A percentile compares a stretch with the other conserved stretches of the same genome.
Evolutionary conservation across 2,329 filamentous ascomycete genomes (phyloP).

Genomic region (Talaromyces verruculosus): DNA sequence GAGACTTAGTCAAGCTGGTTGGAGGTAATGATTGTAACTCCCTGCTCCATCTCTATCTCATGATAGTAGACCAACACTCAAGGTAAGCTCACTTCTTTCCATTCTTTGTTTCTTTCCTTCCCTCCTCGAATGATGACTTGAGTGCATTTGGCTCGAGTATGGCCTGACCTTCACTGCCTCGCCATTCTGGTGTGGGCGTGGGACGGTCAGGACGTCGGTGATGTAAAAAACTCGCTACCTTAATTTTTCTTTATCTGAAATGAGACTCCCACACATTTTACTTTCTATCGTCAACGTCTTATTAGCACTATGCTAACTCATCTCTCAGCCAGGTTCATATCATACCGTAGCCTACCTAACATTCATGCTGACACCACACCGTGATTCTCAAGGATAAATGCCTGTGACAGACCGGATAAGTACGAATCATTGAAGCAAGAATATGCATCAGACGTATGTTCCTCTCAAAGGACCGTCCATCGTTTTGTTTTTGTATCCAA

Average conservation of each 20-base stretch:
- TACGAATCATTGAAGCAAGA: constrained; percentile 77
- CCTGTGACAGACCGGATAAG: constrained; percentile 89
- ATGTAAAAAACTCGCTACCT: constrained; percentile 99
- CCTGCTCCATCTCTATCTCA: constrained; percentile 35
- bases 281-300: neutral
- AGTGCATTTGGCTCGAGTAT: constrained; percentile 99
- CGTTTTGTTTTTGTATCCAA: constrained; percentile 27
- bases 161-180: constrained; percentile 59
- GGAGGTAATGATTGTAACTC: constrained; percentile 71
- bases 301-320: constrained; percentile 18
- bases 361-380: constrained; percentile 11
- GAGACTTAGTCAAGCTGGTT: constrained; percentile 83
- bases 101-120: constrained; percentile 23
- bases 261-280: constrained; percentile 16
- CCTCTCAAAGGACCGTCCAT: constrained; percentile 33
- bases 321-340: constrained; percentile 24
- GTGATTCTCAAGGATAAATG: constrained; percentile 70
- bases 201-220: constrained; percentile 72
- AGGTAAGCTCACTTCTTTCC: constrained; percentile 8
- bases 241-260: constrained; percentile 81
- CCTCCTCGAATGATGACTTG: constrained; percentile 83
- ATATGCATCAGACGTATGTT: constrained; percentile 81
- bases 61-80: constrained; percentile 1
- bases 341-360: constrained; percentile 17
- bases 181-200: constrained; percentile 72